Evolutionary conservation across 257 asterid genomes (phyloP), one percentile per base, ranked within the genome.

Genomic region (Cruciata laevipes): DNA sequence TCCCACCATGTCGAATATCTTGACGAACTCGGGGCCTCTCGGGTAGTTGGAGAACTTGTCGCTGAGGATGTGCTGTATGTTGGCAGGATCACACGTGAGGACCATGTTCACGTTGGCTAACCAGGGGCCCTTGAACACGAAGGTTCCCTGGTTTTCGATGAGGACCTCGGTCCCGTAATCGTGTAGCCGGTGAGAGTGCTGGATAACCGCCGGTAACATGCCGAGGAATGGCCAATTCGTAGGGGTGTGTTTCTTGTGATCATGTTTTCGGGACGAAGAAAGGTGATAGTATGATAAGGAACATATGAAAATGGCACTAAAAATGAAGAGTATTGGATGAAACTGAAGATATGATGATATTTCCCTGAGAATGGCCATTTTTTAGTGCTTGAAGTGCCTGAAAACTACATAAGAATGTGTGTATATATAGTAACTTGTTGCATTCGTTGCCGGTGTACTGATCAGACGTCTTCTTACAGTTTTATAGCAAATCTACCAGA

Each of bases 61-160:
- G 14, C 83, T 85, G 84, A 85, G 72, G 40, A 85, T 80, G 27
- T 83, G 68, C 75, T 85, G 89, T 2, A 85, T 76, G 62, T 85
- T 80, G 0, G 32, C 83, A 0, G 89, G 89, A 70, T 83, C 75
- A 13, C 55, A 83, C 0, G 91, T 85, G 18, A 38, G 71, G 8
- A 85, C 65, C 65, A 85, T 83, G 56, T 85, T 88, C 84, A 81
- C 80, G 55, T 77, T 81, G 11, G 83, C 63, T 60, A 85, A 77
- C 75, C 83, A 78, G 33, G 84, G 84, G 3, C 91, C 91, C 67
- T 65, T 74, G 74, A 82, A 52, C 23, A 69, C 74, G 51, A 62
- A 78, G 20, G 83, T 85, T 12, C 84, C 80, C 10, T 76, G 68
- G 4, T 69, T 52, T 67, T 13, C 67, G 9, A 35, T 31, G 7